Base-by-base conservation (phyloP, 306 rosid genomes). In the Cucurbita pepo region DNA sequence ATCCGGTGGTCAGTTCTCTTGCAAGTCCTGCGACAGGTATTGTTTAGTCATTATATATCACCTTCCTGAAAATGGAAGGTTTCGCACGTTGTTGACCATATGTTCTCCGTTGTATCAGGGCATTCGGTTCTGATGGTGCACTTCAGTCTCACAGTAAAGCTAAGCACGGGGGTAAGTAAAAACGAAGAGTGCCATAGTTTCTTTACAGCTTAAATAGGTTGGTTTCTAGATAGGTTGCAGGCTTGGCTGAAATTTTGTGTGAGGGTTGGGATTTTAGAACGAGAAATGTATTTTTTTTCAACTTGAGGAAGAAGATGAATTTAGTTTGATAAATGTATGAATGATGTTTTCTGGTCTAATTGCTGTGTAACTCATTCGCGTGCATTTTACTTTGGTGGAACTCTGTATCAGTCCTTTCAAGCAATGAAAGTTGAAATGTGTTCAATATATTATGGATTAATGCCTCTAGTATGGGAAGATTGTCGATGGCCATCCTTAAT, bases 101-200 rank as follows among this genome's bases (percentile, higher is more conserved):
- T 44, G 0, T 43, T 12, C 7, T 19, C 16, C 38, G 3, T 3
- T 44, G 4, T 58, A 5, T 30, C 57, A 92, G 97, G 90, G 0
- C 79, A 18, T 94, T 94, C 58, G 79, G 67, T 52, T 80, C 96
- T 4, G 97, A 85, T 15, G 70, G 25, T 30, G 98, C 90, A 7
- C 83, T 90, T 8, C 85, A 79, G 75, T 91, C 95, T 15, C 98
- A 94, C 79, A 78, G 53, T 5, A 90, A 94, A 84, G 98, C 97
- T 1, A 94, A 94, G 81, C 98, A 90, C 54, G 77, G 83, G 43
- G 83, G 56, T 18, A 60, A 82, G 77, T 80, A 79, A 64, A 64
- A 53, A 15, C 60, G 37, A 51, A 15, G 61, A 7, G 21, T 19
- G 41, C 0, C 34, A 65, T 54, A 9, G 13, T 21, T 3, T 41